Base-by-base conservation (phyloP, 495 filamentous ascomycete genomes). In the Penicillium psychrofluorescens region DNA sequence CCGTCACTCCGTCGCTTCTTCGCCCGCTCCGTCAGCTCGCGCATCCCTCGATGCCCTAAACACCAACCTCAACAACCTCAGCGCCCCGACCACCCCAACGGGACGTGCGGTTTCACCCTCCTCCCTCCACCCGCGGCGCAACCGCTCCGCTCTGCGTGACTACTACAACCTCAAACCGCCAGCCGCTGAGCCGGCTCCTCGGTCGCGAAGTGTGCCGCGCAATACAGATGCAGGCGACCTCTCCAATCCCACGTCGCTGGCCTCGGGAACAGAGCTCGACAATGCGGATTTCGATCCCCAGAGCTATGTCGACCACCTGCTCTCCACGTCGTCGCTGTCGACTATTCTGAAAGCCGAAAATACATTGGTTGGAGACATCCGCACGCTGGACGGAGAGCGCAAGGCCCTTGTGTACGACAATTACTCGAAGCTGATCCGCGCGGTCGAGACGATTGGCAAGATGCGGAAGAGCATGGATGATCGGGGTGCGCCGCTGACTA, bases 351-450 rank as follows among this genome's bases (percentile, higher is more conserved):
- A 76, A 30, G 76, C 71, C 11, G 76, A 80, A 49, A 78, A 79
- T 11, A 71, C 68, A 12, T 54, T 74, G 10, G 67, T 74, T 8
- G 64, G 71, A 51, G 92, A 97, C 61, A 92, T 95, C 31, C 74
- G 89, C 15, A 86, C 85, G 2, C 74, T 97, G 12, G 92, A 97
- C 56, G 90, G 91, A 14, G 92, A 98, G 70, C 81, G 88, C 55
- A 98, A 98, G 64, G 90, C 92, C 15, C 71, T 98, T 34, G 92
- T 98, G 5, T 98, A 98, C 61, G 92, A 98, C 62, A 98, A 98
- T 61, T 98, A 96, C 63, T 87, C 81, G 49, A 97, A 96, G 70
- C 68, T 98, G 55, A 96, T 98, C 49, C 78, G 80, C 12, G 92
- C 92, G 11, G 96, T 94, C 11, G 90, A 95, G 61, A 97, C 91